phyloP scores from a whole-genome alignment of 768 basidiomycete species.

The Mrakia gelida region DNA sequence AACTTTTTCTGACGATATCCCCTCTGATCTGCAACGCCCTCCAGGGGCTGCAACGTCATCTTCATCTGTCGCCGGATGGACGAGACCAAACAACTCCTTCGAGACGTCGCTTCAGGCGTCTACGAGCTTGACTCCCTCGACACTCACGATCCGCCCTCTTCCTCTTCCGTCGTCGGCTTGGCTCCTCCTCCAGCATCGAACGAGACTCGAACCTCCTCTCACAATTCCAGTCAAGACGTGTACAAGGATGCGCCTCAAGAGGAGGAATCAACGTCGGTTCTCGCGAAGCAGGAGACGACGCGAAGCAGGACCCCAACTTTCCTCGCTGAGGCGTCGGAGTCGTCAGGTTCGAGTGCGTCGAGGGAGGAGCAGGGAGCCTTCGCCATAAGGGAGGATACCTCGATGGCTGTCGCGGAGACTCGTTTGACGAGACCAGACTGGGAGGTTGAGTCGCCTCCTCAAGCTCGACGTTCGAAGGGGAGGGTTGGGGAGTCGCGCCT shows the following conservation, averaged over 20 bases:
- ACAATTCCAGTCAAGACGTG: too few relatives aligned
- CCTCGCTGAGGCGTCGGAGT: too few relatives aligned
- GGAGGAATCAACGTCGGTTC: too few relatives aligned
- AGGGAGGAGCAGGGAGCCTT: neutral
- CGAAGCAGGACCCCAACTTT: too few relatives aligned
- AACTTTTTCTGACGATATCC: neutral
- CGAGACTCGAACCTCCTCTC: too few relatives aligned
- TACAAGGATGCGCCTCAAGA: too few relatives aligned
- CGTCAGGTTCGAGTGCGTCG: too few relatives aligned
- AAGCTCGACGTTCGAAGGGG: neutral
- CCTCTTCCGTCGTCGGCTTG: neutral
- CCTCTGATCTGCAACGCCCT: too few relatives aligned
- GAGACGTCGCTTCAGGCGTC: neutral
- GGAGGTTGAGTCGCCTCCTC: neutral
- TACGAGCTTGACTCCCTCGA: neutral
- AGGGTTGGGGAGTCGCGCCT: neutral
- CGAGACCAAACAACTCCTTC: neutral
- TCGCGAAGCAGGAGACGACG: too few relatives aligned
- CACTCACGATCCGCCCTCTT: neutral
- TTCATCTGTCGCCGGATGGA: neutral
- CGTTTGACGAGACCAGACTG: neutral
- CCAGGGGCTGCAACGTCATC: conserved; percentile 10
- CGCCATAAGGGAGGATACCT: neutral
- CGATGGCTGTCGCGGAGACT: neutral
- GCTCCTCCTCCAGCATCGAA: neutral